These are phyloP conservation scores for Thozetella sp. DNA, from an alignment of 495 filamentous ascomycete genomes.

Conservation along the genomic window DNA sequence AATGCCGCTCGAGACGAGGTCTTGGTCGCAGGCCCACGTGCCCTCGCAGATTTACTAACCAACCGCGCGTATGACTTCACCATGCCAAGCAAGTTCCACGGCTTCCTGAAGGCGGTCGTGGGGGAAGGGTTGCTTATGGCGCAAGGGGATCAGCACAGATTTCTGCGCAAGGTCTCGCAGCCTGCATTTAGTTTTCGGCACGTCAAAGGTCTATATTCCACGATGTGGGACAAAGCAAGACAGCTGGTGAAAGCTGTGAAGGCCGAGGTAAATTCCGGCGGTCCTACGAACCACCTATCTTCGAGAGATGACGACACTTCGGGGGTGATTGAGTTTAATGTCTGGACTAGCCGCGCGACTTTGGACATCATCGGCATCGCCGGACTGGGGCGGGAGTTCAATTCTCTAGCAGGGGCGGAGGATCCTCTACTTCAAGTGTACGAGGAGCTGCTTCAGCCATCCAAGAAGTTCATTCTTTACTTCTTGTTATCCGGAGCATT, in stretches of 20 bases:
- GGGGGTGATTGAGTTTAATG: slow-evolving; percentile 61
- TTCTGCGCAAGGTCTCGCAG: slow-evolving; percentile 75
- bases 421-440: slow-evolving; percentile 70
- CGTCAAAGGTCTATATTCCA: slow-evolving; percentile 79
- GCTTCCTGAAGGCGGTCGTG: slow-evolving; percentile 61
- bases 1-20: slow-evolving; percentile 62
- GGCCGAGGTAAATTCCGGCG: slow-evolving; percentile 29
- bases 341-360: slow-evolving; percentile 71
- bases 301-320: slow-evolving; percentile 30
- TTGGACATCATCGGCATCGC: slow-evolving; percentile 84
- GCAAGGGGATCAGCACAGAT: slow-evolving; percentile 82
- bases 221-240: slow-evolving; percentile 73
- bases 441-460: slow-evolving; percentile 51
- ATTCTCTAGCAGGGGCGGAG: slow-evolving; percentile 60
- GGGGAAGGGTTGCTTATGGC: slow-evolving; percentile 77
- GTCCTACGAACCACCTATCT: slow-evolving; percentile 22
- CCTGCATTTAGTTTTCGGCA: slow-evolving; percentile 85
- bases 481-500: slow-evolving; percentile 42
- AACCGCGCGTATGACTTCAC: slow-evolving; percentile 76
- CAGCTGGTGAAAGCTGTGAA: slow-evolving; percentile 15
- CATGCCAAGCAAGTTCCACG: slow-evolving; percentile 63
- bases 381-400: slow-evolving; percentile 78
- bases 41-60: slow-evolving; percentile 62
- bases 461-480: slow-evolving; percentile 35
- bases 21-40: slow-evolving; percentile 62